These are phyloP conservation scores for Pythium sp. DNA, from an alignment of 352 stramenopile genomes.

Conservation along the genomic window DNA sequence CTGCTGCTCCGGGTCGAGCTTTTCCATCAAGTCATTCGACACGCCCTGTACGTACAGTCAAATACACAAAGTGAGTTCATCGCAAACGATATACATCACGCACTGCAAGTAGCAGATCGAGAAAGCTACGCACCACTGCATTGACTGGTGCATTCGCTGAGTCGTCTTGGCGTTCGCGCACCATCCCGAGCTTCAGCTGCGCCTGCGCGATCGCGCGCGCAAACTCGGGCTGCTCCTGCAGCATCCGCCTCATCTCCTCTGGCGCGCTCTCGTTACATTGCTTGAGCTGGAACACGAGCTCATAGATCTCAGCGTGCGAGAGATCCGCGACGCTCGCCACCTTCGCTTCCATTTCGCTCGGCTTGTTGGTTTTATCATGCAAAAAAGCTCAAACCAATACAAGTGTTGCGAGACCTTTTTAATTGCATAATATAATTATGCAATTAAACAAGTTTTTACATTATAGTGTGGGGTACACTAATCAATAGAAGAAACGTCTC, in stretches of 20 bases:
- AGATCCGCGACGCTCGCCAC: constrained; percentile 49
- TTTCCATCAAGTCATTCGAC: constrained; percentile 61
- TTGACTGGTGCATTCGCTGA: constrained; percentile 38
- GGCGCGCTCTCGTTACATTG: constrained; percentile 79
- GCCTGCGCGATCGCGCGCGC: constrained; percentile 65
- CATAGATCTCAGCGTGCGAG: constrained; percentile 54
- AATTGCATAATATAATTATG: background rate
- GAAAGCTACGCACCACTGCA: constrained; percentile 31
- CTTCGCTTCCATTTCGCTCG: constrained; percentile 23
- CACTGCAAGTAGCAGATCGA: background rate
- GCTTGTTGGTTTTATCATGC: constrained; percentile 4
- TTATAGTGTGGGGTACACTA: constrained; percentile 6
- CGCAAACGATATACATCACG: background rate
- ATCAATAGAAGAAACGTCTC: no score
- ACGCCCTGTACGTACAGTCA: constrained; percentile 32
- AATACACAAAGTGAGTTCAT: background rate
- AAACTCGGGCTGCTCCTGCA: constrained; percentile 77
- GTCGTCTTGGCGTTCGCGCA: constrained; percentile 41
- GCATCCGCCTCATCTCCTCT: constrained; percentile 57
- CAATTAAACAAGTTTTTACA: background rate
- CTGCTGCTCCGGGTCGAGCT: constrained; percentile 75
- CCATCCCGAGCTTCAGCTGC: constrained; percentile 72
- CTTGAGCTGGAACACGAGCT: constrained; percentile 78
- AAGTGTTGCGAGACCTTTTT: background rate
- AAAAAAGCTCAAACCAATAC: background rate